Percentiles rank a stretch among this genome's conserved stretches.
Evolutionary conservation across 2,329 filamentous ascomycete genomes (phyloP).

Genomic region (Ophiostoma piceae): DNA sequence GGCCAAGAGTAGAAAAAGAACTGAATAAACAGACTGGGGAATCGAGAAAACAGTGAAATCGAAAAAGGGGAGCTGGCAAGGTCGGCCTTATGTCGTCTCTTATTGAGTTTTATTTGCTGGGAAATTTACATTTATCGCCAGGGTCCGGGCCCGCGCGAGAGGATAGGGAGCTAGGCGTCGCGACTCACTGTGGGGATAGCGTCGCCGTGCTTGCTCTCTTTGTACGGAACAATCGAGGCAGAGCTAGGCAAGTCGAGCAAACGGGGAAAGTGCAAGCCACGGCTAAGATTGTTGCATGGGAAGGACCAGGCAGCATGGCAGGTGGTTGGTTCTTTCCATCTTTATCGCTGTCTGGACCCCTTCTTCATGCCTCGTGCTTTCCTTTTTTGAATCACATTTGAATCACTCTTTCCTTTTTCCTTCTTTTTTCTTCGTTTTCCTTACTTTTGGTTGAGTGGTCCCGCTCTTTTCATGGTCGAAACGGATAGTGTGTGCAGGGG

Average conservation of each 20-base stretch:
- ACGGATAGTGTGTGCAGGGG: slow-evolving; percentile 11
- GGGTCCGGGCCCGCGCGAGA: background rate
- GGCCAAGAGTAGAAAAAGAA: background rate
- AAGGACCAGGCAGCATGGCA: background rate
- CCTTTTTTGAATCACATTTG: background rate
- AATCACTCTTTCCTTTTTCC: background rate
- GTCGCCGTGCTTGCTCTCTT: background rate
- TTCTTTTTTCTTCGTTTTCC: background rate
- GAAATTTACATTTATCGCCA: background rate
- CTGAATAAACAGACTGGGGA: background rate
- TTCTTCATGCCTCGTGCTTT: background rate
- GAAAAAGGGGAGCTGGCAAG: slow-evolving; percentile 5
- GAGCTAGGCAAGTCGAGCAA: background rate
- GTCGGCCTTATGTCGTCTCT: background rate
- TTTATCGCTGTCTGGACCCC: background rate
- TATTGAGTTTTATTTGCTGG: background rate
- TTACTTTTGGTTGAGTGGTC: background rate
- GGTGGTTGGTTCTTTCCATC: background rate
- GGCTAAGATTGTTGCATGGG: background rate
- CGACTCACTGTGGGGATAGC: background rate
- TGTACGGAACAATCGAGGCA: background rate
- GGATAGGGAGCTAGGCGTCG: background rate
- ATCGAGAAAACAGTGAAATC: background rate
- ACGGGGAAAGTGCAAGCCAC: background rate
- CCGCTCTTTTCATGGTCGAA: background rate